phyloP scores from a whole-genome alignment of 1,139 yeast species.

The Keqinozyma sinolaborantium region DNA sequence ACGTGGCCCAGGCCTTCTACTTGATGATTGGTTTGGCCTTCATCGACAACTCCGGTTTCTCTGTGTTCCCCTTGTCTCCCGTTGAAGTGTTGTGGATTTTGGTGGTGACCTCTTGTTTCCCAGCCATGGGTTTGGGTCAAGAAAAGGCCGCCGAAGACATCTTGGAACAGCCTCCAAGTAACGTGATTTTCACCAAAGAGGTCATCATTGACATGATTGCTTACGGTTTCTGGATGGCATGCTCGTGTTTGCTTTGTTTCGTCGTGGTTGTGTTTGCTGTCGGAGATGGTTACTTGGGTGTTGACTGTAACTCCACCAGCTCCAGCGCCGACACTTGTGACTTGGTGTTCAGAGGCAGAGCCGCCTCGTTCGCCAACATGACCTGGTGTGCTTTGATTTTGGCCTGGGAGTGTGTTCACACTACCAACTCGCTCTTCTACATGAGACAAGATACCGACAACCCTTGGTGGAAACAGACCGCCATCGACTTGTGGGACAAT shows the following conservation, averaged over 20 bases:
- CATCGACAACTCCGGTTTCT: slow-evolving; percentile 52
- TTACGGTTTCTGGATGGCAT: slow-evolving; percentile 75
- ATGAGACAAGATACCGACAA: slow-evolving; percentile 70
- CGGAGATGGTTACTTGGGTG: slow-evolving; percentile 69
- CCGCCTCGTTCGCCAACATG: slow-evolving; percentile 79
- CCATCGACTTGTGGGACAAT: slow-evolving; percentile 69
- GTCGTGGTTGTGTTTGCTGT: slow-evolving; percentile 61
- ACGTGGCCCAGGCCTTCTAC: slow-evolving; percentile 74
- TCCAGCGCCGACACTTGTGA: slow-evolving; percentile 37
- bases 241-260: slow-evolving; percentile 66
- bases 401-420: slow-evolving; percentile 89
- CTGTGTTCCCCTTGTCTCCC: slow-evolving; percentile 77
- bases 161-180: slow-evolving; percentile 63
- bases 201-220: slow-evolving; percentile 69
- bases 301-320: slow-evolving; percentile 48
- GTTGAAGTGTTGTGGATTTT: slow-evolving; percentile 80
- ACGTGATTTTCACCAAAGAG: slow-evolving; percentile 66
- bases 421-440: slow-evolving; percentile 67
- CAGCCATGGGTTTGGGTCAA: slow-evolving; percentile 84
- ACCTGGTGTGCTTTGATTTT: slow-evolving; percentile 86
- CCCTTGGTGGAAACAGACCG: slow-evolving; percentile 54
- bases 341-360: slow-evolving; percentile 73
- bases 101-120: slow-evolving; percentile 76
- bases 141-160: slow-evolving; percentile 66
- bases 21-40: slow-evolving; percentile 72